Percentiles rank a stretch among this genome's conserved stretches.
Conservation (phyloP, 176 grass and related monocot genomes). For the Bonia amplexicaulis region DNA sequence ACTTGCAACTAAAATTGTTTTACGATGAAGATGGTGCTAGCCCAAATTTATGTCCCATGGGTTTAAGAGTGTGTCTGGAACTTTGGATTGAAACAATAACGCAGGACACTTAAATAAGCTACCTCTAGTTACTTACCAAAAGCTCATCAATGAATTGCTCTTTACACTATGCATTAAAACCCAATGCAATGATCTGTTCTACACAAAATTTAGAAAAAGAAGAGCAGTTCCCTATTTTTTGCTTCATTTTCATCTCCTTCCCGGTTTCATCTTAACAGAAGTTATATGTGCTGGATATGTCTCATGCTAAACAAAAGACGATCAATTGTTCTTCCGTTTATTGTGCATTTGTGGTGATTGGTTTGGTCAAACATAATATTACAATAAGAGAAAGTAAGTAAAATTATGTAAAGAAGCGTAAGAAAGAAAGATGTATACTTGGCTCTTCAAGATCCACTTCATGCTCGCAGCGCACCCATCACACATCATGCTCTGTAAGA, state of each 20-base stretch:
- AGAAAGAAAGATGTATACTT: background rate
- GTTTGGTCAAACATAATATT: background rate
- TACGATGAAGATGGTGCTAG: background rate
- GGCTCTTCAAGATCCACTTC: too few species aligned
- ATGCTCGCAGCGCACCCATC: conserved; percentile 74
- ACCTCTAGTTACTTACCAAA: background rate
- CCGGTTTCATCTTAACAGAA: background rate
- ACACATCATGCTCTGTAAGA: conserved; percentile 73
- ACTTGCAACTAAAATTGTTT: background rate
- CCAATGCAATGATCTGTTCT: background rate
- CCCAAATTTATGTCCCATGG: background rate
- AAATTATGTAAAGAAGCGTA: background rate
- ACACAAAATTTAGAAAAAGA: background rate
- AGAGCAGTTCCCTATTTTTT: background rate
- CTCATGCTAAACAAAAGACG: background rate
- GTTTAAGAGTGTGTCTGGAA: too few species aligned
- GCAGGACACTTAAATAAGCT: background rate
- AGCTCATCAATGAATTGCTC: background rate
- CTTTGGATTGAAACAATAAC: background rate
- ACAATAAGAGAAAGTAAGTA: background rate
- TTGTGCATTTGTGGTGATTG: background rate
- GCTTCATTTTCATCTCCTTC: background rate
- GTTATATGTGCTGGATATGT: background rate
- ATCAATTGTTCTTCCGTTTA: background rate
- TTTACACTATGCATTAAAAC: background rate